Conservation (phyloP, 495 filamentous ascomycete genomes). For the Eremomyces bilateralis region DNA sequence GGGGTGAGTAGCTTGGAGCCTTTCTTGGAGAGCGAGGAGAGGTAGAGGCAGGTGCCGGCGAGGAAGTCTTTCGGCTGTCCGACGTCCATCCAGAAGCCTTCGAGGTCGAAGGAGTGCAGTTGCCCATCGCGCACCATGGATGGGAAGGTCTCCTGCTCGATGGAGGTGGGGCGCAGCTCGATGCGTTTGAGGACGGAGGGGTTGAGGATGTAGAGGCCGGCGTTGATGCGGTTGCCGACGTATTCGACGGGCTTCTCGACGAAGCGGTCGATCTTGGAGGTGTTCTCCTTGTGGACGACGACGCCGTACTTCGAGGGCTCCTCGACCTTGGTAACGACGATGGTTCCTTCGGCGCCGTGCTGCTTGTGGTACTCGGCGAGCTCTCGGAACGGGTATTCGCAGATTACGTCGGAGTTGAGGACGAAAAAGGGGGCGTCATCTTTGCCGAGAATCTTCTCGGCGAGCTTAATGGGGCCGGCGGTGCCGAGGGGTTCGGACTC, state of each 20-base stretch:
- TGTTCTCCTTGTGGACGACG: constrained; percentile 86
- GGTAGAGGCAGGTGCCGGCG: constrained; percentile 87
- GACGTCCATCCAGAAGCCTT: constrained; percentile 99
- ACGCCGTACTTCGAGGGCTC: constrained; percentile 99
- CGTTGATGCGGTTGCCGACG: constrained; percentile 98
- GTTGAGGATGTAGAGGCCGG: constrained; percentile 97
- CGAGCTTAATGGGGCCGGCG: constrained; percentile 87
- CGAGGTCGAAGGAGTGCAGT: constrained; percentile 92
- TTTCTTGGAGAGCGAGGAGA: constrained; percentile 83
- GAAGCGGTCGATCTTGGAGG: constrained; percentile 91
- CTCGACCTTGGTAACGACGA: constrained; percentile 98
- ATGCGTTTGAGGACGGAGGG: constrained; percentile 76
- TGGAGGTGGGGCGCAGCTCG: constrained; percentile 93
- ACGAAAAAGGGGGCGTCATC: constrained; percentile 94
- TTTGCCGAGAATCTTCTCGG: constrained; percentile 81
- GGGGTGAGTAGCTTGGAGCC: constrained; percentile 68
- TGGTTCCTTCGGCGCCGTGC: constrained; percentile 92
- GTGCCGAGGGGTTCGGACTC: constrained; percentile 91
- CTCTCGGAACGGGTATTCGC: constrained; percentile 87
- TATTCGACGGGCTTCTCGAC: constrained; percentile 99
- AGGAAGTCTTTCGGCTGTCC: constrained; percentile 99
- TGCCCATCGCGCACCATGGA: constrained; percentile 78
- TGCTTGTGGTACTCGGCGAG: constrained; percentile 73
- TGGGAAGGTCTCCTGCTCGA: constrained; percentile 99
- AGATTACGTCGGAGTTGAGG: constrained; percentile 96